Conservation (phyloP, 495 filamentous ascomycete species). For the Penicillium soppii region DNA sequence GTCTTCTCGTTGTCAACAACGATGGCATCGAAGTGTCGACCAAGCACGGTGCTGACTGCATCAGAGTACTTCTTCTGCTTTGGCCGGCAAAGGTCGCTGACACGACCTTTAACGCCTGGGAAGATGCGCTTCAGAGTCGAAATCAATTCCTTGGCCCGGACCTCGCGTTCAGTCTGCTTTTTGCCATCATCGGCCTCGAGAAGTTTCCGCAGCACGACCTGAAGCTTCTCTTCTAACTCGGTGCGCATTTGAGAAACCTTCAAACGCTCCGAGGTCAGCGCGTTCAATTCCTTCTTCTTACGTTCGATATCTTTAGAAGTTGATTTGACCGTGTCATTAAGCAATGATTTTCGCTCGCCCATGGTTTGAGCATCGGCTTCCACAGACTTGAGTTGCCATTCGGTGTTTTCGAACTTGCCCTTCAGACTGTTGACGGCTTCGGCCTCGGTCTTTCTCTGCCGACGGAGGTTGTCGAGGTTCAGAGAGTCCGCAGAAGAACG, state of each 20-base stretch:
- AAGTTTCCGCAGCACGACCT: slow-evolving; percentile 74
- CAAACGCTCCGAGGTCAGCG: slow-evolving; percentile 78
- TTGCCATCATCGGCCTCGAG: slow-evolving; percentile 78
- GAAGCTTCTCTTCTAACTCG: slow-evolving; percentile 88
- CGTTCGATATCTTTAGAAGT: slow-evolving; percentile 73
- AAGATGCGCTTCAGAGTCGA: slow-evolving; percentile 86
- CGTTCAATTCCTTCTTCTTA: slow-evolving; percentile 90
- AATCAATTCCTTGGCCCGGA: slow-evolving; percentile 72
- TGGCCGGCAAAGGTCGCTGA: slow-evolving; percentile 90
- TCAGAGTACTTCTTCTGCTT: slow-evolving; percentile 95
- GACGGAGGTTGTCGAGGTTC: slow-evolving; percentile 77
- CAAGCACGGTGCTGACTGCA: slow-evolving; percentile 88
- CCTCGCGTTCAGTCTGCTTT: slow-evolving; percentile 79
- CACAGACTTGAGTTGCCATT: slow-evolving; percentile 71
- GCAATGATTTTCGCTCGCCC: slow-evolving; percentile 60
- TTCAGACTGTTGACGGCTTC: slow-evolving; percentile 83
- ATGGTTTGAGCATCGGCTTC: slow-evolving; percentile 70
- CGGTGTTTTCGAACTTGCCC: slow-evolving; percentile 75
- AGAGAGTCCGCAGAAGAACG: slow-evolving; percentile 79
- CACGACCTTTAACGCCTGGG: slow-evolving; percentile 83
- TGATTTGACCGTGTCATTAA: slow-evolving; percentile 60
- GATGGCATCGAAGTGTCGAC: slow-evolving; percentile 89
- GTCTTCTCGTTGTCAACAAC: slow-evolving; percentile 97
- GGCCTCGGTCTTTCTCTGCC: slow-evolving; percentile 85
- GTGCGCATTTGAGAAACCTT: slow-evolving; percentile 74